phyloP scores from a whole-genome alignment of 139 green algal species.

The Parachlorella kessleri region DNA sequence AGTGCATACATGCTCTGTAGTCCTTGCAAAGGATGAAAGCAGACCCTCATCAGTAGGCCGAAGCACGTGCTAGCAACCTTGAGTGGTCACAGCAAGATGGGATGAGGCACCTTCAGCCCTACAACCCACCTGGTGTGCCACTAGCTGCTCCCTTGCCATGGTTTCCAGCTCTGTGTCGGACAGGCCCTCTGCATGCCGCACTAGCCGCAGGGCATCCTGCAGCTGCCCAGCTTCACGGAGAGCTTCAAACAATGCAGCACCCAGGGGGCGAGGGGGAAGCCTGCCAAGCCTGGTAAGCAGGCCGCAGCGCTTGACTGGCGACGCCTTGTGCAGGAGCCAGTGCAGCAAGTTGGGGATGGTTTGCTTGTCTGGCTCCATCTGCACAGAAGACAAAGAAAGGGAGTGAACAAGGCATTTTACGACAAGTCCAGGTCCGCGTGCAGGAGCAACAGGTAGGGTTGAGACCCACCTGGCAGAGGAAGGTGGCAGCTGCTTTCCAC shows the following conservation, averaged over 20 bases:
- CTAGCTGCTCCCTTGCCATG: neutral
- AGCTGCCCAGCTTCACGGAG: neutral
- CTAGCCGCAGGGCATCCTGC: neutral
- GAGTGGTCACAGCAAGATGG: no score
- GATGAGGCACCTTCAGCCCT: no score
- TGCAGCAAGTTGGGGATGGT: neutral
- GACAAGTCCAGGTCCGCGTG: neutral
- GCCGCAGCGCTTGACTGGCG: neutral
- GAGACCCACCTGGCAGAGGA: neutral
- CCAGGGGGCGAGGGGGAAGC: neutral
- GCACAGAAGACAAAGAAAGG: neutral
- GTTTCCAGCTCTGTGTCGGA: neutral
- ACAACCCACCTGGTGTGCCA: neutral
- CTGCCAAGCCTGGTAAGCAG: conserved; percentile 1
- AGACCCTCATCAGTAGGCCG: no score
- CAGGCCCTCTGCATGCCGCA: neutral
- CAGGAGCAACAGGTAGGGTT: neutral
- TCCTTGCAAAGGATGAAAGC: no score
- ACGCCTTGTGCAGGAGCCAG: neutral
- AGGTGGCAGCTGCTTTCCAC: neutral
- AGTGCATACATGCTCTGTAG: no score
- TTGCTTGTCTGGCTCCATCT: neutral
- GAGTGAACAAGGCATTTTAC: neutral
- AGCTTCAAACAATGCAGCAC: neutral
- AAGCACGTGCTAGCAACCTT: no score